Conservation (phyloP, 2,329 filamentous ascomycete genomes). For the Calonectria henricotiae region DNA sequence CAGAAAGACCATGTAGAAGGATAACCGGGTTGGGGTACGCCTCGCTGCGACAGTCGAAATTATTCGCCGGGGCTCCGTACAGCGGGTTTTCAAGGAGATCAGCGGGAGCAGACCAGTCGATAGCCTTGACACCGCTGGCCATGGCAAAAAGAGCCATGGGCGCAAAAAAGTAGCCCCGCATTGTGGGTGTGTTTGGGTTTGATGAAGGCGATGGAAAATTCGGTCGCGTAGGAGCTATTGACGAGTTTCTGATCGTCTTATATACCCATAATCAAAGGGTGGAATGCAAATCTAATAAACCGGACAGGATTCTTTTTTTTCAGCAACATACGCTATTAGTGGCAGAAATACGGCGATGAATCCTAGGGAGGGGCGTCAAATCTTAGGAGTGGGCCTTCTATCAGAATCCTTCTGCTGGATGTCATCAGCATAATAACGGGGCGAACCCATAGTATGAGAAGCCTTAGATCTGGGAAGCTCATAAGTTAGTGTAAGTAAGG, state of each 20-base stretch:
- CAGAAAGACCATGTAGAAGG: constrained; percentile 12
- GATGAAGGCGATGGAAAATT: not conserved
- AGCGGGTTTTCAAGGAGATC: constrained; percentile 13
- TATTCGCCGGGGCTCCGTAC: not conserved
- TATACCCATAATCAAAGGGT: not conserved
- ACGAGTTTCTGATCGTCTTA: not conserved
- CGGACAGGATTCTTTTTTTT: not conserved
- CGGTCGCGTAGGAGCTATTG: not conserved
- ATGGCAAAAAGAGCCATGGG: not conserved
- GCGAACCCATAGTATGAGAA: not conserved
- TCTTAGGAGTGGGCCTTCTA: constrained; percentile 5
- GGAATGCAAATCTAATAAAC: not conserved
- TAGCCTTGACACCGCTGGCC: not conserved
- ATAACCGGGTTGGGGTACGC: constrained; percentile 16
- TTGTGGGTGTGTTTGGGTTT: not conserved
- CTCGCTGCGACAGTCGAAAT: constrained; percentile 13
- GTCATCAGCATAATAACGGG: constrained; percentile 3
- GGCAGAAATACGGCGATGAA: constrained; percentile 19
- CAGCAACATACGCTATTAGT: not conserved
- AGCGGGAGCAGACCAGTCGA: constrained; percentile 15
- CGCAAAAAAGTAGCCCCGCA: not conserved
- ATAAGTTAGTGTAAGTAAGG: not conserved
- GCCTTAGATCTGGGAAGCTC: not conserved
- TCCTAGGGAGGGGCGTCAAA: constrained; percentile 19
- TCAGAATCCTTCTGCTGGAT: constrained; percentile 2